phyloP scores from a whole-genome alignment of 192 early-diverging fungal genomes.

The Backusella australiensis region DNA sequence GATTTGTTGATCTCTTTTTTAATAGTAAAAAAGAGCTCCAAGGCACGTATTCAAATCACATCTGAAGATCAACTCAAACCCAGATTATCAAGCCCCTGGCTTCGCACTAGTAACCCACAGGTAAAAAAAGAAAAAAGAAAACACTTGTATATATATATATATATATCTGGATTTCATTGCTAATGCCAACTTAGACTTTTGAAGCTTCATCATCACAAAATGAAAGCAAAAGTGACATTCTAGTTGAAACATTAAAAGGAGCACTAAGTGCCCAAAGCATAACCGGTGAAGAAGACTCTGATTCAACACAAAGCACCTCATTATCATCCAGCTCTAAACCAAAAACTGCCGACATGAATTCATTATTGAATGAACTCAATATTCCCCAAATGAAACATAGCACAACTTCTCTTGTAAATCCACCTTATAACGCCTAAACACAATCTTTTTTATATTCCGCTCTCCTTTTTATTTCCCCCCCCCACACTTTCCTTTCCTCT shows the following conservation, averaged over 20 bases:
- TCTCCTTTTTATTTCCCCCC: too few species aligned
- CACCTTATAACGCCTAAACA: conserved; percentile 14
- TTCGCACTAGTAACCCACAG: conserved; percentile 1
- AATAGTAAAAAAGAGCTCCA: conserved; percentile 12
- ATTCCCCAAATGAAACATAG: conserved; percentile 3
- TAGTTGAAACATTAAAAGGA: conserved; percentile 14
- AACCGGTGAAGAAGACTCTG: neutral
- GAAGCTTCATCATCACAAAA: neutral
- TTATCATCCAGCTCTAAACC: neutral
- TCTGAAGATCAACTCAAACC: conserved; percentile 19
- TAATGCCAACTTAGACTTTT: neutral
- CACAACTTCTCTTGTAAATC: conserved; percentile 19
- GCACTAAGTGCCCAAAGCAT: neutral
- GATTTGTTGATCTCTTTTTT: neutral
- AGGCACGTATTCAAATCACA: neutral
- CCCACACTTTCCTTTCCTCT: too few species aligned
- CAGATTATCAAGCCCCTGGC: conserved; percentile 26
- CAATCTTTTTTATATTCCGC: too few species aligned
- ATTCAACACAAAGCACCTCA: conserved; percentile 12
- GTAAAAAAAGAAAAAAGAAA: neutral
- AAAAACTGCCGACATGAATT: conserved; percentile 12
- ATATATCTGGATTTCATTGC: neutral
- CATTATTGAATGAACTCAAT: conserved; percentile 17
- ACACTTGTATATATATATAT: neutral
- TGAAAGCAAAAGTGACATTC: conserved; percentile 6